Evolutionary conservation across 2,329 filamentous ascomycete genomes (phyloP), one percentile per base, ranked within the genome.

Genomic region (Cladophialophora yegresii): DNA sequence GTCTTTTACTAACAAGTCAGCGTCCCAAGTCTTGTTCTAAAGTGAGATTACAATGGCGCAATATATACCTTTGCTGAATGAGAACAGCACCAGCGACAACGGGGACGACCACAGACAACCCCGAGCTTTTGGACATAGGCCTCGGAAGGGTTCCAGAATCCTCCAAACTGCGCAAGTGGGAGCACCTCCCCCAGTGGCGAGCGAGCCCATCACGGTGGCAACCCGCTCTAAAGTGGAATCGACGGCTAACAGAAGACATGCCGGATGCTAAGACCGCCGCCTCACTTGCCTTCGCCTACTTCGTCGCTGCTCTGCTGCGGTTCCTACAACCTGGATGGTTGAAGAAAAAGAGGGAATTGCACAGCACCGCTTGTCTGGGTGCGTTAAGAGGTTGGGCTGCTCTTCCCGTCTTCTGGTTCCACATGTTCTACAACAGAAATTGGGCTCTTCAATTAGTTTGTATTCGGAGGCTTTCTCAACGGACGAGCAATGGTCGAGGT

Each of bases 401-500:
- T 5, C 58, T 73, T 20, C 50, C 61, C 23, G 66, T 68, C 40
- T 61, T 61, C 32, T 58, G 61, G 16, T 65, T 66, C 54, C 66
- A 68, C 23, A 60, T 50, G 40, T 60, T 58, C 50, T 40, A 33
- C 20, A 67, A 67, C 61, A 67, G 58, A 50, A 67, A 61, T 26
- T 62, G 54, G 54, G 64, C 43, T 67, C 20, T 33, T 67, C 22
- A 61, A 67, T 26, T 58, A 61, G 26, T 63, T 56, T 3, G 60
- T 67, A 26, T 26, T 67, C 51, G 57, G 61, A 16, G 47, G 63
- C 22, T 33, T 67, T 26, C 61, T 69, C 54, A 63, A 68, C 32
- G 69, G 68, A 20, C 51, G 63, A 13, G 69, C 68, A n/a, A 68
- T 68, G 66, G 79, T 81, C 20, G 75, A 76, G 55, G 77, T 81